phyloP scores from a whole-genome alignment of 1,139 yeast species.

The Pneumocystis murina region DNA sequence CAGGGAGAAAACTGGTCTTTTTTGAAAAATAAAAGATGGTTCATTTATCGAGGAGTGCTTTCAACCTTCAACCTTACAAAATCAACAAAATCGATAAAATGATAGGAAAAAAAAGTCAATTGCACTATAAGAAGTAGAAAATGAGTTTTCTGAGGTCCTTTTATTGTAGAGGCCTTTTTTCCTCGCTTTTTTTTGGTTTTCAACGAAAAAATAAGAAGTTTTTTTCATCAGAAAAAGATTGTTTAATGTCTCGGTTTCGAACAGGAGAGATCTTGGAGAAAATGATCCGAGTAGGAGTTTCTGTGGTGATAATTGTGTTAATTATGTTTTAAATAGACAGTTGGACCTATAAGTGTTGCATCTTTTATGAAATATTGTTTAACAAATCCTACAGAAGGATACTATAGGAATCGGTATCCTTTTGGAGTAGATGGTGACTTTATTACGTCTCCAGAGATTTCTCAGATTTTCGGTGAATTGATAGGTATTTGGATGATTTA shows the following conservation, averaged over 20 bases:
- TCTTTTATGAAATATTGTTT: slow-evolving; percentile 72
- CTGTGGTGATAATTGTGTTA: not conserved
- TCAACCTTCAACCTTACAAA: not conserved
- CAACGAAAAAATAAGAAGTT: not conserved
- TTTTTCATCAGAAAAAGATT: not conserved
- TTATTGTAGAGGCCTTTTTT: not conserved
- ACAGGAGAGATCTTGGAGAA: not conserved
- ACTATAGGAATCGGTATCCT: slow-evolving; percentile 67
- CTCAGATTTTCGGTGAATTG: slow-evolving; percentile 78
- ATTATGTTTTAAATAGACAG: slow-evolving; percentile 28
- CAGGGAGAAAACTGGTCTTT: not conserved
- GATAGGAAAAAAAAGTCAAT: not conserved
- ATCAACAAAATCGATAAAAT: not conserved
- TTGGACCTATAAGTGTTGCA: slow-evolving; percentile 64
- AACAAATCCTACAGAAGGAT: slow-evolving; percentile 64
- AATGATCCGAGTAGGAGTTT: not conserved
- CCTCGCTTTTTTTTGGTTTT: not conserved
- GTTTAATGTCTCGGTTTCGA: not conserved
- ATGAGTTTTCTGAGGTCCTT: not conserved
- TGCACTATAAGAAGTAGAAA: not conserved
- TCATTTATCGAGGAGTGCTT: too few relatives aligned
- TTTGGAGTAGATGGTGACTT: slow-evolving; percentile 60
- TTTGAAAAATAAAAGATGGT: not conserved
- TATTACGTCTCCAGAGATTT: slow-evolving; percentile 73
- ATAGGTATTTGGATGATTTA: slow-evolving; percentile 53